Percentiles rank a stretch among this genome's conserved stretches.
These are phyloP conservation scores for Prinsepia uniflora DNA, from an alignment of 306 rosid species.

Conservation along the genomic window DNA sequence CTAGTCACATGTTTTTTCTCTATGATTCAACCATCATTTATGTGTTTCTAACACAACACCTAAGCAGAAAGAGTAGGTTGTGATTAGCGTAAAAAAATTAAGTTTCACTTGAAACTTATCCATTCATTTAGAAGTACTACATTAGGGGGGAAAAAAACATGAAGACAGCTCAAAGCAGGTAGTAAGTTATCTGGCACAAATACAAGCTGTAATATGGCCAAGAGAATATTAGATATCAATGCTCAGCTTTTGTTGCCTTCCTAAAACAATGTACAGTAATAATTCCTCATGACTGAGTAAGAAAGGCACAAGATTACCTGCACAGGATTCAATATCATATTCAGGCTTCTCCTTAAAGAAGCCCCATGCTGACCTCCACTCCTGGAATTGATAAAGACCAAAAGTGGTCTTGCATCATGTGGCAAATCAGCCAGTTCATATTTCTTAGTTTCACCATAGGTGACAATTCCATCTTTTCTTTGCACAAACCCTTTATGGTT, in stretches of 20 bases:
- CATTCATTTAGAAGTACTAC: background rate
- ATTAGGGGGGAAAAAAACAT: background rate
- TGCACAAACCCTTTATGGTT: slow-evolving; percentile 23
- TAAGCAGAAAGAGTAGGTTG: background rate
- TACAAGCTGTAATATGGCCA: background rate
- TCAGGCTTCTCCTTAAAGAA: slow-evolving; percentile 64
- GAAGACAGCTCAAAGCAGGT: background rate
- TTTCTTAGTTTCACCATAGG: slow-evolving; percentile 37
- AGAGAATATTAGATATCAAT: background rate
- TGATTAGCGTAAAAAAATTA: background rate
- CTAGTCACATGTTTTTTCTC: background rate
- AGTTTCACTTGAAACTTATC: background rate
- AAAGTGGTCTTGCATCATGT: slow-evolving; percentile 60
- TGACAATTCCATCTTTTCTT: slow-evolving; percentile 28
- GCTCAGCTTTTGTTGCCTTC: background rate
- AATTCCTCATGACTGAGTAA: slow-evolving; percentile 9
- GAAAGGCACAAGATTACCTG: slow-evolving; percentile 46
- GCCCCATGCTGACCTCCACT: slow-evolving; percentile 78
- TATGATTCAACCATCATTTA: no score
- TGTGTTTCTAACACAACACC: no score
- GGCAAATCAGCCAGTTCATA: slow-evolving; percentile 56
- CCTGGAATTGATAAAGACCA: slow-evolving; percentile 67
- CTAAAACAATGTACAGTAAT: slow-evolving; percentile 15
- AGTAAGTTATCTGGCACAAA: background rate
- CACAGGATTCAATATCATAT: slow-evolving; percentile 65